A percentile compares a stretch with the other conserved stretches of the same genome.
These are phyloP conservation scores for Ustilago lituana DNA, from an alignment of 1,284 basidiomycete species.

Conservation along the genomic window DNA sequence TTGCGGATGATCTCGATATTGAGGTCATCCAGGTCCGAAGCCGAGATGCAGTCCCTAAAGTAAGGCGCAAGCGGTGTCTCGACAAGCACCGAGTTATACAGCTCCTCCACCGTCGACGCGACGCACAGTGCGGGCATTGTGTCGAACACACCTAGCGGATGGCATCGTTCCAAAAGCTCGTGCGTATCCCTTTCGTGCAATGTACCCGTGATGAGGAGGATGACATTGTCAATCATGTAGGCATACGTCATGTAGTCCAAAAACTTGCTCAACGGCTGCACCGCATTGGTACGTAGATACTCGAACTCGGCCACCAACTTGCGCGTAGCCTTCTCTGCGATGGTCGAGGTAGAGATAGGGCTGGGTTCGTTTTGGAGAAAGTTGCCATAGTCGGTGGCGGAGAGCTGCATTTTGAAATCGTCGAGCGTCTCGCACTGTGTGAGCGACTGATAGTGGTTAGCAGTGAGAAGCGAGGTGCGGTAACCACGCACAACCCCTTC, in stretches of 20 bases:
- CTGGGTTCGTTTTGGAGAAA: slow-evolving; percentile 96
- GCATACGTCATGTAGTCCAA: slow-evolving; percentile 98
- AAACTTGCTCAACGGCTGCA: slow-evolving; percentile 89
- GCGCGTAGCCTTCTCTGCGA: slow-evolving; percentile 93
- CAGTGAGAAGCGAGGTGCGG: slow-evolving; percentile 88
- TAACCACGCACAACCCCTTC: slow-evolving; percentile 93
- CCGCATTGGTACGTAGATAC: slow-evolving; percentile 88
- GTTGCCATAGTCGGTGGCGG: slow-evolving; percentile 97
- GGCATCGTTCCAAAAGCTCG: slow-evolving; percentile 94
- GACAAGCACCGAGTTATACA: slow-evolving; percentile 95
- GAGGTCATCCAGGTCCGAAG: slow-evolving; percentile 94
- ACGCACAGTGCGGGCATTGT: slow-evolving; percentile 99
- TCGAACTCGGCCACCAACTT: slow-evolving; percentile 97
- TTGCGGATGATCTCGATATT: slow-evolving; percentile 99
- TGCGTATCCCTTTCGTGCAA: slow-evolving; percentile 97
- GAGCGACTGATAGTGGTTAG: slow-evolving; percentile 89
- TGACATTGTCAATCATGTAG: slow-evolving; percentile 99
- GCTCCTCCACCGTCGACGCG: slow-evolving; percentile 97
- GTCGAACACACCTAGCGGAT: slow-evolving; percentile 95
- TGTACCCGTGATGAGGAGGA: slow-evolving; percentile 95
- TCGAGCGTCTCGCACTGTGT: slow-evolving; percentile 98
- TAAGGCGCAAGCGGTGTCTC: slow-evolving; percentile 98
- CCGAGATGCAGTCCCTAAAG: slow-evolving; percentile 94
- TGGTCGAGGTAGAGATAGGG: slow-evolving; percentile 93
- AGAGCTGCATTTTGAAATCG: slow-evolving; percentile 77